phyloP scores from a whole-genome alignment of 1,284 basidiomycete genomes.

The Hortiboletus rubellus region DNA sequence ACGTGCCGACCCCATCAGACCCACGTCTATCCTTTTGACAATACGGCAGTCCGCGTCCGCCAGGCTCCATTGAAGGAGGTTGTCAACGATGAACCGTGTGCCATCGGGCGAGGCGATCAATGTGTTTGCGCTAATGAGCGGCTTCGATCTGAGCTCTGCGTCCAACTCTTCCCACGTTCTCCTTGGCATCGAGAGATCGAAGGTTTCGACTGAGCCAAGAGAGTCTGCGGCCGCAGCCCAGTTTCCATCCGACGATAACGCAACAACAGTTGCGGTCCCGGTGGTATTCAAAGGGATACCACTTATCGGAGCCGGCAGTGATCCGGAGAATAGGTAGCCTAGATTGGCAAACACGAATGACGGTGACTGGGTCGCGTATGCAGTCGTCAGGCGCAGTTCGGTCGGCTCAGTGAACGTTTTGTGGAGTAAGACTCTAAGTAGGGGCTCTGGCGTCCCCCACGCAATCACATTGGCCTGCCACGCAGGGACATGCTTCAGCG shows the following conservation, averaged over 20 bases:
- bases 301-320: neutral
- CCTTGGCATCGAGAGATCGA: conserved; percentile 8
- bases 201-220: conserved; percentile 14
- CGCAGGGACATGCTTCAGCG: neutral
- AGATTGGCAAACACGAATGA: conserved; percentile 7
- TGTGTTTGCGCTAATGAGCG: neutral
- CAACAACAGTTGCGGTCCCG: neutral
- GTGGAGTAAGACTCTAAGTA: neutral
- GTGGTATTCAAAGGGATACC: neutral
- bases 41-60: conserved; percentile 6
- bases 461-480: conserved; percentile 13
- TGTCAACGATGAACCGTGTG: conserved; percentile 12
- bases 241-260: conserved; percentile 20
- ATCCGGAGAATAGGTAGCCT: neutral
- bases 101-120: conserved; percentile 14
- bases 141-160: neutral
- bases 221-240: conserved; percentile 11
- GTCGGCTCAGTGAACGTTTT: too few species aligned
- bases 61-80: neutral
- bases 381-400: neutral
- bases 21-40: conserved; percentile 17
- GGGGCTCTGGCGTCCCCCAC: conserved; percentile 6
- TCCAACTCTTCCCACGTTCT: conserved; percentile 7
- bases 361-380: conserved; percentile 8
- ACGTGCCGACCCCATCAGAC: neutral